A percentile compares a stretch with the other conserved stretches of the same genome.
Evolutionary conservation across 1,284 basidiomycete species (phyloP).

Genomic region (Apiotrichum laibachii): DNA sequence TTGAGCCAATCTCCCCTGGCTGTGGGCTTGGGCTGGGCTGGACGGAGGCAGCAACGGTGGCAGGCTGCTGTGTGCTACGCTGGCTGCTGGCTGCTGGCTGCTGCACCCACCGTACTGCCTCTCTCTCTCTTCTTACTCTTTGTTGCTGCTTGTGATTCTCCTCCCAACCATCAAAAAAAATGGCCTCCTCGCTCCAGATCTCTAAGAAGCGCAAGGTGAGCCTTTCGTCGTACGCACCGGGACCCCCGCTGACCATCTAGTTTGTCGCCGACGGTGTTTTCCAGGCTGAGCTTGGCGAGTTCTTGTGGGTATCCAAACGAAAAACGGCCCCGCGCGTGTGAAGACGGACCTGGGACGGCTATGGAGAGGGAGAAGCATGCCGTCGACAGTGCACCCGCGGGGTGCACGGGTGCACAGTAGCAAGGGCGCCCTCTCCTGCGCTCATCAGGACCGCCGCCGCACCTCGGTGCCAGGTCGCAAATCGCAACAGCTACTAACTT

Average conservation of each 20-base stretch:
- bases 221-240: not conserved
- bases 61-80: not conserved
- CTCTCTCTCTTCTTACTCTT: not conserved
- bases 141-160: constrained; percentile 2
- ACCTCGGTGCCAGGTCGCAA: not conserved
- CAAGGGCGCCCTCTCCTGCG: not conserved
- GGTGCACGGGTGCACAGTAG: no score
- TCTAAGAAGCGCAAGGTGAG: constrained; percentile 78
- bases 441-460: not conserved
- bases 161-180: constrained; percentile 27
- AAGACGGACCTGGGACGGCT: no score
- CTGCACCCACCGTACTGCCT: not conserved
- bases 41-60: not conserved
- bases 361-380: no score
- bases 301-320: constrained; percentile 59
- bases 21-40: not conserved
- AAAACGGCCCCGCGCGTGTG: no score
- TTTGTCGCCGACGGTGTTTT: constrained; percentile 98
- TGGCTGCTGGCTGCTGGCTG: constrained; percentile 3
- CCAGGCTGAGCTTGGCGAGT: constrained; percentile 96
- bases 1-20: not conserved
- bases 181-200: constrained; percentile 65
- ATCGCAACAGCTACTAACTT: not conserved
- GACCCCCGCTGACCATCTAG: constrained; percentile 28
- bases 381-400: no score